Evolutionary conservation across 352 stramenopile genomes (phyloP).

Genomic region (Phytophthora palmivora): DNA sequence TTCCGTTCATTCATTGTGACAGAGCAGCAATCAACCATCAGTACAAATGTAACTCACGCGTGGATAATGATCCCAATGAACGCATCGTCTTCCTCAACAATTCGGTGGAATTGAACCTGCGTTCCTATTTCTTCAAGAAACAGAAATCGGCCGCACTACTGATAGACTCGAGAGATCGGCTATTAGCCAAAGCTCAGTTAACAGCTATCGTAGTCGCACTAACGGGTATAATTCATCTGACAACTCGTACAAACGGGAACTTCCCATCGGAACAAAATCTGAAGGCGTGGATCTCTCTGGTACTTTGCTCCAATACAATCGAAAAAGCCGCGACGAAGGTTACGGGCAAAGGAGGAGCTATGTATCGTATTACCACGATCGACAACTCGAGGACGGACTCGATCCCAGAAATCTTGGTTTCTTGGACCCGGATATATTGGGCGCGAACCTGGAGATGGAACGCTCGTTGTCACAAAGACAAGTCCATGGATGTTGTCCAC

Average conservation of each 20-base stretch:
- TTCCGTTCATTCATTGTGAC: conserved; percentile 4
- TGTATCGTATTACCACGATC: conserved; percentile 57
- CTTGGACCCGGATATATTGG: conserved; percentile 65
- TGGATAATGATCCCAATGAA: conserved; percentile 24
- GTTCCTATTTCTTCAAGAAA: conserved; percentile 28
- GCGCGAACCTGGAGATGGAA: conserved; percentile 58
- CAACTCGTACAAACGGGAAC: conserved; percentile 5
- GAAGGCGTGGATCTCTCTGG: not conserved
- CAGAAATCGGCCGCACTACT: conserved; percentile 5
- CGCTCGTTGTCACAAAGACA: conserved; percentile 61
- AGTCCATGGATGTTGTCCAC: conserved; percentile 71
- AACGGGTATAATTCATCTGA: conserved; percentile 5
- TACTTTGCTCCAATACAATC: not conserved
- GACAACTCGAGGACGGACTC: conserved; percentile 15
- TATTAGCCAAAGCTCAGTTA: conserved; percentile 28
- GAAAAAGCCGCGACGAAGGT: conserved; percentile 29
- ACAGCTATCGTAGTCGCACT: conserved; percentile 16
- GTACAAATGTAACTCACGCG: not conserved
- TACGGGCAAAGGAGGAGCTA: conserved; percentile 63
- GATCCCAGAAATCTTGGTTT: conserved; percentile 68
- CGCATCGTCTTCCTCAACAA: conserved; percentile 39
- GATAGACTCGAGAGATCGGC: conserved; percentile 26
- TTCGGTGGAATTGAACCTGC: conserved; percentile 32
- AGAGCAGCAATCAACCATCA: conserved; percentile 12
- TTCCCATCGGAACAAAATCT: not conserved